Conservation (phyloP, 2,329 filamentous ascomycete genomes). For the Aspergillus pseudoterreus region DNA sequence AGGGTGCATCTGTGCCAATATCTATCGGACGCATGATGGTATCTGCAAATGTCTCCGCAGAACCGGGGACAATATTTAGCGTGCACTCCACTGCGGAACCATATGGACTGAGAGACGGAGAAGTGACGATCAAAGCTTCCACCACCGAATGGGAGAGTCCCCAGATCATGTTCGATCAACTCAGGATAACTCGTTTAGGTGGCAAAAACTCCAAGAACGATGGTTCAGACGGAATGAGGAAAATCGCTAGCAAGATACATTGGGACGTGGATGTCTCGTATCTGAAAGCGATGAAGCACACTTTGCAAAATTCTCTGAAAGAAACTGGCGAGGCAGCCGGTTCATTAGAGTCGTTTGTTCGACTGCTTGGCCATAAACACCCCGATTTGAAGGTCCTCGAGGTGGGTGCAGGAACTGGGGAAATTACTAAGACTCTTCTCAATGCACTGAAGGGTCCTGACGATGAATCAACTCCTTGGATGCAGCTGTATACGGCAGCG, state of each 20-base stretch:
- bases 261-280: neutral
- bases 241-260: neutral
- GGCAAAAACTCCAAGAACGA: neutral
- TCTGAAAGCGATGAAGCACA: neutral
- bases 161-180: neutral
- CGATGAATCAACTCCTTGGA: neutral
- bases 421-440: neutral
- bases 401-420: neutral
- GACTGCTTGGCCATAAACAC: neutral
- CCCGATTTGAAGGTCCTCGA: neutral
- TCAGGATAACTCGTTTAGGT: neutral
- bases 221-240: neutral
- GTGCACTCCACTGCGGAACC: neutral
- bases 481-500: neutral
- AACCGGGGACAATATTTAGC: neutral
- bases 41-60: neutral
- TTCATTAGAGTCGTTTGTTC: neutral
- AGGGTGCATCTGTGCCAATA: neutral
- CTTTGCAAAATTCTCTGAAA: no score
- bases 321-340: neutral
- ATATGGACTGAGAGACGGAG: neutral
- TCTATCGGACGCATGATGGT: neutral
- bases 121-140: neutral
- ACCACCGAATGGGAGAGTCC: neutral
- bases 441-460: neutral